Evolutionary conservation across 768 basidiomycete genomes (phyloP).

Genomic region (Termitomyces sp.): DNA sequence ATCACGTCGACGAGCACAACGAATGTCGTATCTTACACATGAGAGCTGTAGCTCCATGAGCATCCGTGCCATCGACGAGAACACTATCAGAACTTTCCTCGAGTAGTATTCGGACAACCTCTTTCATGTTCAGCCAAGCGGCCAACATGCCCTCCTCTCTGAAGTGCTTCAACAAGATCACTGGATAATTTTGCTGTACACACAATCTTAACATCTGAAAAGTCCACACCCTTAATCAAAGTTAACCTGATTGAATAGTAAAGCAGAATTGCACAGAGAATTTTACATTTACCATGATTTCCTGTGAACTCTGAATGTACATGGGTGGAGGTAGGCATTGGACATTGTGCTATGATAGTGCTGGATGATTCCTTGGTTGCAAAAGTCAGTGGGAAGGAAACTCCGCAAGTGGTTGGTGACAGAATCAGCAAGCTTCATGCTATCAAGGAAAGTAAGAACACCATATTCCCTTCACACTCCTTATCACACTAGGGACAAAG

Average conservation of each 20-base stretch:
- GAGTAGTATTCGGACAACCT: slow-evolving; percentile 59
- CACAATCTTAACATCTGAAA: slow-evolving; percentile 19
- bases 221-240: slow-evolving; percentile 16
- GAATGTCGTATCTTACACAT: slow-evolving; percentile 61
- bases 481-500: too few relatives aligned
- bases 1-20: slow-evolving; percentile 14
- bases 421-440: not conserved
- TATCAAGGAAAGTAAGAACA: too few relatives aligned
- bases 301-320: slow-evolving; percentile 17
- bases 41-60: slow-evolving; percentile 72
- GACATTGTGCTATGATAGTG: slow-evolving; percentile 28
- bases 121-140: slow-evolving; percentile 38
- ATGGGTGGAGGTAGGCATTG: slow-evolving; percentile 14
- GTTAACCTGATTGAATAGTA: not conserved
- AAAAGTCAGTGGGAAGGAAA: slow-evolving; percentile 7
- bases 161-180: slow-evolving; percentile 12
- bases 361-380: slow-evolving; percentile 12
- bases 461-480: too few relatives aligned
- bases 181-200: slow-evolving; percentile 15
- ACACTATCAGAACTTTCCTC: slow-evolving; percentile 58
- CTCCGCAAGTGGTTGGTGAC: slow-evolving; percentile 5
- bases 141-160: slow-evolving; percentile 16
- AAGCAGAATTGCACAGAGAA: slow-evolving; percentile 20
- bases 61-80: slow-evolving; percentile 70
- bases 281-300: slow-evolving; percentile 12